phyloP scores from a whole-genome alignment of 805 yeast genomes.

The Wickerhamomyces xylosicus region DNA sequence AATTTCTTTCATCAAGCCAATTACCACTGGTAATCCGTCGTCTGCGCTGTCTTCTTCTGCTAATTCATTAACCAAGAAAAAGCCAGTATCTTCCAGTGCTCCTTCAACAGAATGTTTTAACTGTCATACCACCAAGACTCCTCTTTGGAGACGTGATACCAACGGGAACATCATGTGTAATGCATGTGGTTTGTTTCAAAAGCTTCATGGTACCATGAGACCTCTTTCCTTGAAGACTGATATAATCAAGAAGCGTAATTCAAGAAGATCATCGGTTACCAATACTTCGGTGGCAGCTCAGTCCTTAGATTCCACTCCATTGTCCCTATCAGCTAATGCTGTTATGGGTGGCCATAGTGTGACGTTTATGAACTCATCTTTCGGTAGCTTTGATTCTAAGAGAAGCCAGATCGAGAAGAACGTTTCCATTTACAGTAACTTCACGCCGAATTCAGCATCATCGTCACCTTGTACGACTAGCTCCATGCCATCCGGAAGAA shows the following conservation, averaged over 20 bases:
- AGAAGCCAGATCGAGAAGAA: slow-evolving; percentile 11
- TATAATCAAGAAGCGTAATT: slow-evolving; percentile 70
- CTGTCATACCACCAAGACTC: slow-evolving; percentile 84
- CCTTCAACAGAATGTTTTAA: slow-evolving; percentile 53
- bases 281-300: slow-evolving; percentile 2
- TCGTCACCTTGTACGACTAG: slow-evolving; percentile 1
- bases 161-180: slow-evolving; percentile 87
- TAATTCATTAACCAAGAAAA: slow-evolving; percentile 14
- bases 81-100: slow-evolving; percentile 9
- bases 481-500: not conserved
- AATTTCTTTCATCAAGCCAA: not conserved
- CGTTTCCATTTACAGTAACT: slow-evolving; percentile 8
- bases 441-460: slow-evolving; percentile 11
- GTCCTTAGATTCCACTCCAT: not conserved
- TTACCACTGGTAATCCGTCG: slow-evolving; percentile 2
- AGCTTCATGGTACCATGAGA: slow-evolving; percentile 85
- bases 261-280: slow-evolving; percentile 18
- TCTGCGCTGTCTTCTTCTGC: slow-evolving; percentile 14
- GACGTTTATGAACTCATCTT: not conserved
- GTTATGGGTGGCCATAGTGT: not conserved
- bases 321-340: not conserved
- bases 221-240: slow-evolving; percentile 87
- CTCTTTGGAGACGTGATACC: slow-evolving; percentile 88
- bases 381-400: not conserved
- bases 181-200: slow-evolving; percentile 88